Base-by-base conservation (phyloP, 1,139 yeast genomes). In the Scheffersomyces stambukii region DNA sequence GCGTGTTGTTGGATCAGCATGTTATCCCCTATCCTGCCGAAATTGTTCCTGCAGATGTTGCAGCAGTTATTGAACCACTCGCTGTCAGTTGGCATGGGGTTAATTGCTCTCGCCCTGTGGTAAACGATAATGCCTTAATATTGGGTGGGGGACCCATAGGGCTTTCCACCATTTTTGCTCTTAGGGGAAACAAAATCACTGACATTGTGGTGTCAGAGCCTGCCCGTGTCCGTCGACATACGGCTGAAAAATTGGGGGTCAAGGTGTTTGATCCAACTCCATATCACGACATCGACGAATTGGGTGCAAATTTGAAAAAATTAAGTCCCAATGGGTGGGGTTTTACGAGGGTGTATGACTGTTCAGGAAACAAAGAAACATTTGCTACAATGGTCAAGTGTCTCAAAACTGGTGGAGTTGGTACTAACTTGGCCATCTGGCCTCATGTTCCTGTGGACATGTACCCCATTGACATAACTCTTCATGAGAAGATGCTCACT, bases 61-160 rank as follows among this genome's bases (percentile, higher is more conserved):
- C 75, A 18, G 80, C 81, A 3, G 50, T 75, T 33, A 63, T 70
- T 23, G 78, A 75, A 47, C 80, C 81, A 6, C 50, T 75, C 21
- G 54, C 77, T 1, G 81, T 75, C 13, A 71, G 77, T 8, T 74
- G 77, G 77, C 81, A 75, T 46, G 81, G 78, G 1, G 70, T 72
- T 20, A 6, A 16, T 8, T 6, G 8, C 18, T 6, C 18, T 6
- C 6, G 18, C 6, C 8, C 8, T 6, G 18, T 16, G 18, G 8
- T 6, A 8, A 6, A 6, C 18, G 18, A 16, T 8, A 6, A 16
- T 6, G 47, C 76, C 19, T 70, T 77, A 24, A 49, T 76, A 3
- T 81, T 82, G 20, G 75, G 77, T 28, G 75, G 76, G 27, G 83
- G 83, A 5, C 81, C 82, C 16, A 76, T 77, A 45, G 83, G 83